Conservation (phyloP, 2,329 filamentous ascomycete genomes). For the Zopfia rhizophila region DNA sequence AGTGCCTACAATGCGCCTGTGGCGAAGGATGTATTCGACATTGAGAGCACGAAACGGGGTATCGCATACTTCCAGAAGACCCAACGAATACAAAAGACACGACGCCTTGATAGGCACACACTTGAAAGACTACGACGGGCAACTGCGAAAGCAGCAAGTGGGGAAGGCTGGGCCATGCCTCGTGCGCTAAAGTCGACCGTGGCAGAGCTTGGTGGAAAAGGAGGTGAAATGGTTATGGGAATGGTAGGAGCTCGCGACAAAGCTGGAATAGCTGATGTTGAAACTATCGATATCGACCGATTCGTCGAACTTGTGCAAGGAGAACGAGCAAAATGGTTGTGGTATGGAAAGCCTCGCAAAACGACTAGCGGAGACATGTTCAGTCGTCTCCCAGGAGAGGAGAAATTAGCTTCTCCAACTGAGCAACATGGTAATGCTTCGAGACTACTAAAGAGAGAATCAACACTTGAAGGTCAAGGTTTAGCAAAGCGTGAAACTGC, state of each 20-base stretch:
- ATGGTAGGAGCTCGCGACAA: slow-evolving; percentile 87
- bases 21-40: slow-evolving; percentile 90
- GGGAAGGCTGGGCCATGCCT: slow-evolving; percentile 91
- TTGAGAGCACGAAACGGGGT: slow-evolving; percentile 81
- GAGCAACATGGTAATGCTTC: slow-evolving; percentile 60
- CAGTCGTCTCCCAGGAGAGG: slow-evolving; percentile 49
- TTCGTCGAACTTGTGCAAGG: slow-evolving; percentile 83
- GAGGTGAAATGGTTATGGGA: slow-evolving; percentile 94
- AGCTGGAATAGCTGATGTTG: slow-evolving; percentile 88
- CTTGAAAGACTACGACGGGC: slow-evolving; percentile 80
- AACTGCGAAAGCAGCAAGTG: slow-evolving; percentile 90
- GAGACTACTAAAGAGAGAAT: slow-evolving; percentile 62
- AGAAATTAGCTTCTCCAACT: slow-evolving; percentile 65
- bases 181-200: slow-evolving; percentile 95
- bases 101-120: slow-evolving; percentile 84
- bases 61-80: slow-evolving; percentile 91
- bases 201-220: slow-evolving; percentile 90
- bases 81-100: slow-evolving; percentile 80
- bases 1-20: slow-evolving; percentile 86
- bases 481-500: slow-evolving; percentile 41
- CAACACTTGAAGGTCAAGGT: slow-evolving; percentile 46
- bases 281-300: slow-evolving; percentile 87
- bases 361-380: slow-evolving; percentile 51
- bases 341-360: slow-evolving; percentile 88
- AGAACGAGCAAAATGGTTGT: slow-evolving; percentile 90